Evolutionary conservation across 139 green algal species (phyloP), one percentile per base, ranked within the genome.

Genomic region (Spirogloea muscicola): DNA sequence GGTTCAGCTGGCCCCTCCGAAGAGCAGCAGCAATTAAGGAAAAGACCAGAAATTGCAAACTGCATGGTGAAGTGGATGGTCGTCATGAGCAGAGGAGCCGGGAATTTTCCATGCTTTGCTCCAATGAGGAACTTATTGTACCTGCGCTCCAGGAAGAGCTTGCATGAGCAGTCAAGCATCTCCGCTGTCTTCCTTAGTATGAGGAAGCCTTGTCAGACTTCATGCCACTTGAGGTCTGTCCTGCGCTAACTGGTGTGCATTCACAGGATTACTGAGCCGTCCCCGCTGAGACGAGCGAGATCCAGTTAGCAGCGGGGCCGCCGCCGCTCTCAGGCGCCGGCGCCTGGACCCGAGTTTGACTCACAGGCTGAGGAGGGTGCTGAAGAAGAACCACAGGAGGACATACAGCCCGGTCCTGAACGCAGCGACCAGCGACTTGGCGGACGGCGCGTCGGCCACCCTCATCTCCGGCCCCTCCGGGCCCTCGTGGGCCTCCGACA

Each of bases 61-160:
- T 77, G 68, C 68, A 77, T 73, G n/a, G 51, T 40, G 58, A 77
- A 77, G 58, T 77, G 68, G 43, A 77, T 71, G 34, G 68, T 76
- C n/a, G 68, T 77, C 68, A 77, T 77, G 9, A 77, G 38, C 58
- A 77, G 36, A 33, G 68, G 68, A n/a, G 68, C 68, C 0, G 68
- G 68, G 16, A 77, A 77, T 18, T 76, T 29, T 3, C 68, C 68
- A 39, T 77, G 58, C 58, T 77, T 77, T 16, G 36, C 36, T 5
- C 68, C 68, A 72, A 77, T 57, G 3, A 77, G 57, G 27, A 74
- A 29, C 58, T 77, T 77, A 36, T 77, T 77, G 44, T 77, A 77
- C 64, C 62, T 71, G 62, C 62, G 27, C 13, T 7, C 18, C n/a
- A n/a, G n/a, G n/a, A n/a, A 7, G 27, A 27, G 10, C 49, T 27